Evolutionary conservation across 2,329 filamentous ascomycete genomes (phyloP).

Genomic region (Trichoderma sp.): DNA sequence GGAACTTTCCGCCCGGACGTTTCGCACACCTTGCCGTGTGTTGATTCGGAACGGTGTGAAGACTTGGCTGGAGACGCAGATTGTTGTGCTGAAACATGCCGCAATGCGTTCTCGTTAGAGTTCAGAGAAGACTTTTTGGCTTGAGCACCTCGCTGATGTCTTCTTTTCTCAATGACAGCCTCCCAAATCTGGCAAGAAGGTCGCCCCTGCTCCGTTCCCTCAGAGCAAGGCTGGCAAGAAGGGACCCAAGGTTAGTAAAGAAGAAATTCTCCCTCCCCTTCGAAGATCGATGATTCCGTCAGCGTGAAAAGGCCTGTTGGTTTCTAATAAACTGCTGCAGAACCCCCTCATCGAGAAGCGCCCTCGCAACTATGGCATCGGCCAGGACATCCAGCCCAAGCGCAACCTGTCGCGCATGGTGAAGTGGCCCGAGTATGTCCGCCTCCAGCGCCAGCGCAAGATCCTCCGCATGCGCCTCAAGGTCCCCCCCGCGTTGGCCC

Average conservation of each 20-base stretch:
- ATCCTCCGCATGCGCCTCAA: constrained; percentile 98
- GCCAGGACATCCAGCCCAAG: constrained; percentile 96
- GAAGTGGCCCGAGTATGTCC: constrained; percentile 99
- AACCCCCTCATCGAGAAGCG: constrained; percentile 99
- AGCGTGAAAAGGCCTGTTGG: neutral
- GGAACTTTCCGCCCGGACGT: constrained; percentile 42
- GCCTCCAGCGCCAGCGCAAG: constrained; percentile 91
- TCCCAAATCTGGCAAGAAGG: constrained; percentile 98
- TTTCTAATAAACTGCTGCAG: constrained; percentile 49
- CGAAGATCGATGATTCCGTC: neutral
- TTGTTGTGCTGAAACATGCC: constrained; percentile 57
- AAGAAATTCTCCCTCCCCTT: constrained; percentile 34
- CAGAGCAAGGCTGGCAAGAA: constrained; percentile 96
- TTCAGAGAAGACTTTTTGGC: constrained; percentile 80
- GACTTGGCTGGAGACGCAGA: constrained; percentile 67
- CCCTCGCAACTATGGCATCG: constrained; percentile 95
- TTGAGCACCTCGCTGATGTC: constrained; percentile 88
- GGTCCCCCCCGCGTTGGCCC: constrained; percentile 94
- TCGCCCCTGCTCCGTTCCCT: constrained; percentile 94
- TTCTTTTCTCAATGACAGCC: constrained; percentile 99
- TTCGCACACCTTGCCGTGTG: constrained; percentile 29
- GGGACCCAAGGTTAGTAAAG: constrained; percentile 79
- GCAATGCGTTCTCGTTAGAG: constrained; percentile 78
- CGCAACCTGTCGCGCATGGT: constrained; percentile 98
- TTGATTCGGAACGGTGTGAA: constrained; percentile 53